Base-by-base conservation (phyloP, 192 early-diverging fungal species). In the Entomortierella lignicola region DNA sequence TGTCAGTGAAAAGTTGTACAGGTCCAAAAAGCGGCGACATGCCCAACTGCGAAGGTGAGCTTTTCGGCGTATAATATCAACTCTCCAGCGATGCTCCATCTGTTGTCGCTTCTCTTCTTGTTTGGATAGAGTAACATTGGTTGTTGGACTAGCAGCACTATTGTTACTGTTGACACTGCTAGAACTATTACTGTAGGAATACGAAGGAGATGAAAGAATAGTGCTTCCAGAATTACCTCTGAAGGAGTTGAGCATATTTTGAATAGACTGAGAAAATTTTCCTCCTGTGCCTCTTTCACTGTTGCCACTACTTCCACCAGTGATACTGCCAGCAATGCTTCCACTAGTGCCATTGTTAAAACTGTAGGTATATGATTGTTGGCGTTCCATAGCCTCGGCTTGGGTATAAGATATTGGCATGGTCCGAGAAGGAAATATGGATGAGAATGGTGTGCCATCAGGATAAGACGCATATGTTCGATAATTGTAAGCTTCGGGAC, bases 1-100 rank as follows among this genome's bases (percentile, higher is more conserved):
- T 10, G 15, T 47, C 1, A 77, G 27, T 12, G 74, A 77, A 39
- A 50, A 77, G 11, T 77, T 54, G 30, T 77, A 77, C 39, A 77
- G 23, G 15, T 56, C 67, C n/a, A 66, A 32, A 20, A 77, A 77
- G 0, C 55, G 8, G 2, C 60, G 66, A 51, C 74, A 77, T 1
- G 64, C 59, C 74, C 74, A 77, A 2, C 55, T 59, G 1, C 74
- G 66, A 4, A 77, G 29, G 18, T 66, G 56, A 7, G 74, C 74
- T 30, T 69, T 68, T 0, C 74, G 52, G 2, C 66, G 60, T 60
- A 69, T 51, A 17, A 77, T 69, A 10, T 77, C 74, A 10, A 68
- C 48, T 20, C 74, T 12, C 74, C 74, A 77, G 5, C 61, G 60
- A n/a, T 55, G 32, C 32, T 77, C 74, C 55, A 69, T 23, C 12